A percentile compares a stretch with the other conserved stretches of the same genome.
These are phyloP conservation scores for Forsythia suspensa DNA, from an alignment of 257 asterid species.

Conservation along the genomic window DNA sequence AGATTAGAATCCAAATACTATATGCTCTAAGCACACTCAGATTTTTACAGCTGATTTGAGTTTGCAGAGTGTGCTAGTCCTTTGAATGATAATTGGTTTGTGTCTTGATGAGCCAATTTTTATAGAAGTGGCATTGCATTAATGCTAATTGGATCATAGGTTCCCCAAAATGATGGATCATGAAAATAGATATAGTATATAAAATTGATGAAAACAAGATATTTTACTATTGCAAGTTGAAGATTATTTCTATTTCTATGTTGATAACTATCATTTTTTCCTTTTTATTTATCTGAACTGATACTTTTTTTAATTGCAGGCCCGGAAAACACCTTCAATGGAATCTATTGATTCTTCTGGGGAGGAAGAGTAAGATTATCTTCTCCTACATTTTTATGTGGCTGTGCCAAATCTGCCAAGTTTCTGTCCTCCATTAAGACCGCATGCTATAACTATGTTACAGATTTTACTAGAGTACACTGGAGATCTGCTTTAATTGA, in stretches of 20 bases:
- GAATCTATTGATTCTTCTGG: constrained; percentile 89
- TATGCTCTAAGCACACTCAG: background rate
- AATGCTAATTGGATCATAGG: constrained; percentile 1
- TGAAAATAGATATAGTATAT: background rate
- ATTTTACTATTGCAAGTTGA: constrained; percentile 8
- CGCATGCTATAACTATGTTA: background rate
- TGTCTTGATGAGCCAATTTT: constrained; percentile 6
- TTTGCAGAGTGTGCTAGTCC: background rate
- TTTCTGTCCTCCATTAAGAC: constrained; percentile 11
- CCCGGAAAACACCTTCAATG: constrained; percentile 61
- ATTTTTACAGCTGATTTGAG: background rate
- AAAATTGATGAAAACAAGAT: constrained; percentile 2
- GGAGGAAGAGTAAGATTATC: constrained; percentile 89
- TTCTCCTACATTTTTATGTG: constrained; percentile 21
- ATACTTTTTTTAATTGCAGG: constrained; percentile 45
- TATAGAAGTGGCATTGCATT: background rate
- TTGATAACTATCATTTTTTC: background rate
- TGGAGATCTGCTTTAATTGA: constrained; percentile 11
- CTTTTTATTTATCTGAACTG: constrained; percentile 12
- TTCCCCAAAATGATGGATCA: constrained; percentile 14
- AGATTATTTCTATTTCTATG: background rate
- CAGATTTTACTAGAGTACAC: background rate
- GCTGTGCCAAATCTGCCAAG: constrained; percentile 9
- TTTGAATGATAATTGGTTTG: background rate
- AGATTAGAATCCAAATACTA: background rate